Evolutionary conservation across 495 filamentous ascomycete genomes (phyloP), one percentile per base, ranked within the genome.

Genomic region (Penicillium subrubescens): DNA sequence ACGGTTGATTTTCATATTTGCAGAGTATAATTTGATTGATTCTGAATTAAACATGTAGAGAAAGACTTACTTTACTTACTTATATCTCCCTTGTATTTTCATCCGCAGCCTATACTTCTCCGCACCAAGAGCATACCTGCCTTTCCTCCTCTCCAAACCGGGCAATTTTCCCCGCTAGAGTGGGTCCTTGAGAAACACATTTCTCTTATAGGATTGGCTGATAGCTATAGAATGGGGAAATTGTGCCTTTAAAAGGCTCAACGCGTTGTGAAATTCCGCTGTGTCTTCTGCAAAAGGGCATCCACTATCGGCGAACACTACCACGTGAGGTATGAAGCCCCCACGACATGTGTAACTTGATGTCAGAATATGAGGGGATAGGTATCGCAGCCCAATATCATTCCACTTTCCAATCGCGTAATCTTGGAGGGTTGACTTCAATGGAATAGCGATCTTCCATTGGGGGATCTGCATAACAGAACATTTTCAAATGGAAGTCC

Each of bases 1-100:
- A 11, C 68, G 68, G 19, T 54, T 56, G 19, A 70, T 64, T 60
- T 35, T 64, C 64, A 70, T 69, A 5, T 21, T 57, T 25, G 12
- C 41, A 21, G n/a, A 31, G 14, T 8, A 29, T 1, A 29, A 59
- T 41, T 7, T 21, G 2, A 8, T 0, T 10, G 2, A 1, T 21
- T 46, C 8, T 10, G 7, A 2, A 8, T 19, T 46, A 10, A n/a
- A 10, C 8, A 6, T 1, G 1, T 46, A 10, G 43, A 15, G 0
- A 39, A 6, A 46, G n/a, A n/a, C n/a, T 21, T n/a, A 21, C 17
- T 50, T 21, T n/a, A 21, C 17, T 50, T 50, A 63, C 57, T 63
- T 64, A 64, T 51, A 37, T 51, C 31, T 46, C n/a, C 21, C n/a
- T 46, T 8, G n/a, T 3, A 46, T 46, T 21, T 46, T 21, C 4